Evolutionary conservation across 2,329 filamentous ascomycete species (phyloP), one percentile per base, ranked within the genome.

Genomic region (Cladosporium oxysporum): DNA sequence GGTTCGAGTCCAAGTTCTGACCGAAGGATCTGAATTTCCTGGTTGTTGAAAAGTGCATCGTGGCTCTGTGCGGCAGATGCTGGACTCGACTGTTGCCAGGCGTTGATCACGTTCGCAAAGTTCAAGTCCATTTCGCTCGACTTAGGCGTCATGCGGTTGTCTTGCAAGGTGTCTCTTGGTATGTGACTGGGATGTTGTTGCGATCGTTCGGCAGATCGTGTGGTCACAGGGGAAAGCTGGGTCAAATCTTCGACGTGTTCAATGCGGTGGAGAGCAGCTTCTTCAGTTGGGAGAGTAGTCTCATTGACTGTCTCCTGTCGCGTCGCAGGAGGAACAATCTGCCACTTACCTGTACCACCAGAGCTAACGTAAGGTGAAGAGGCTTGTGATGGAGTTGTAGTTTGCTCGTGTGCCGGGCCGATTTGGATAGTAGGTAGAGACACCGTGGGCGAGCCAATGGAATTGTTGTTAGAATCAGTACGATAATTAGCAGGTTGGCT

Each of bases 1-100:
- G 64, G 41, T 49, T 64, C 58, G 37, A 69, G 64, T 29, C 62
- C 64, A 23, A 55, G 44, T 35, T 63, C 62, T 28, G 65, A 49
- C n/a, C 66, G 61, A 8, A 66, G 49, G 5, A 29, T 49, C 14
- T 66, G 60, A 14, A 66, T 44, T 35, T 66, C 50, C 33, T 63
- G 50, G 29, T 57, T 55, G 18, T 57, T 52, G 49, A 63, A 63
- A 57, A 41, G 47, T 28, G 33, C 1, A 47, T 55, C 41, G 8
- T 23, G 23, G 12, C 58, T 62, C 29, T 65, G 52, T 23, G 50
- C n/a, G 35, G 60, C 49, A 16, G 53, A n/a, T 41, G 28, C 1
- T 35, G 58, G 57, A 53, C 50, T 33, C 7, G 44, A 58, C 21
- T 59, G 26, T 26, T 59, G 53, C 62, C 62, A 65, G 3, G 53